phyloP scores from a whole-genome alignment of 768 basidiomycete genomes.

The Daedaleopsis nitida region DNA sequence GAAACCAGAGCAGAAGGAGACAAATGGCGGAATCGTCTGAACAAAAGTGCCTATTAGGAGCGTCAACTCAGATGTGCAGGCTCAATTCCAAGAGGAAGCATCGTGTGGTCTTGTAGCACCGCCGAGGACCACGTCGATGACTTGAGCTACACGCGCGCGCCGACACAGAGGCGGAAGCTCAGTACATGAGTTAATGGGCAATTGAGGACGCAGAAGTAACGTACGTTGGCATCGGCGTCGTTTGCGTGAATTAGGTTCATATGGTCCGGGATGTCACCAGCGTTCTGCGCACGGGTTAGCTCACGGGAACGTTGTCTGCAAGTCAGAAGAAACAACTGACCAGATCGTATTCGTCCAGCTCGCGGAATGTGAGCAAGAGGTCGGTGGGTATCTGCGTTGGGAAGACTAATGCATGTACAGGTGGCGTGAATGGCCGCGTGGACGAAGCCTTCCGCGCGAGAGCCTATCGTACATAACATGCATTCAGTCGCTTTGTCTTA shows the following conservation, averaged over 20 bases:
- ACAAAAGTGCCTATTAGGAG: too few species aligned
- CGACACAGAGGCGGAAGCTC: neutral
- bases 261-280: constrained; percentile 60
- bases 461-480: constrained; percentile 39
- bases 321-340: constrained; percentile 39
- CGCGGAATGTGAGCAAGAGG: constrained; percentile 65
- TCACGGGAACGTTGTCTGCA: neutral
- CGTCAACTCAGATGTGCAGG: constrained; percentile 14
- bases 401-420: constrained; percentile 71
- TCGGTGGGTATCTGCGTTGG: constrained; percentile 78
- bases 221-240: constrained; percentile 64
- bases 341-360: constrained; percentile 62
- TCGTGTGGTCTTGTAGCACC: constrained; percentile 34
- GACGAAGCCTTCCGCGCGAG: constrained; percentile 53
- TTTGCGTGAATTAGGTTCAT: constrained; percentile 70
- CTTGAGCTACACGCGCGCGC: constrained; percentile 43
- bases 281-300: constrained; percentile 36
- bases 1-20: neutral
- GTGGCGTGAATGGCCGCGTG: constrained; percentile 67
- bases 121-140: constrained; percentile 52
- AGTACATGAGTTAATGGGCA: neutral
- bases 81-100: constrained; percentile 48
- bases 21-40: neutral
- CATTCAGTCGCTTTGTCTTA: neutral
- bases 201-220: constrained; percentile 25